These are phyloP conservation scores for Termitomyces sp. DNA, from an alignment of 768 basidiomycete species.

Conservation along the genomic window DNA sequence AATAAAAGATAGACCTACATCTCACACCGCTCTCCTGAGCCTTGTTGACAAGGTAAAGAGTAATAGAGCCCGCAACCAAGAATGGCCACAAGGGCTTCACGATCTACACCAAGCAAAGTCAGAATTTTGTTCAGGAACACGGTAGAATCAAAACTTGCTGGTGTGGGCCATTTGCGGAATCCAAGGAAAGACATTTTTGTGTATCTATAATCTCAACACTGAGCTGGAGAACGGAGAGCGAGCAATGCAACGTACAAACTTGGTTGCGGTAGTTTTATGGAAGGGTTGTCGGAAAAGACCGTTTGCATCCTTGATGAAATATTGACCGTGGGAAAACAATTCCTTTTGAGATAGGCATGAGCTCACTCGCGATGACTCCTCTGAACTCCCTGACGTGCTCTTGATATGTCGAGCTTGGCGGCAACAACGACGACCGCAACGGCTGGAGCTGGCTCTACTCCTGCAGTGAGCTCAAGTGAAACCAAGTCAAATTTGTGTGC, in stretches of 20 bases:
- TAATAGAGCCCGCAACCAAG: conserved; percentile 57
- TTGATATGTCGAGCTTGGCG: conserved; percentile 18
- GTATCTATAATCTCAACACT: conserved; percentile 7
- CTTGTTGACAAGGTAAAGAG: conserved; percentile 60
- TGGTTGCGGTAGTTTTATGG: conserved; percentile 17
- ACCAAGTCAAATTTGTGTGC: neutral
- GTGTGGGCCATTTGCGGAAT: conserved; percentile 77
- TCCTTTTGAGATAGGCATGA: conserved; percentile 12
- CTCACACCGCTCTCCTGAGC: conserved; percentile 65
- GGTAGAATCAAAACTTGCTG: conserved; percentile 40
- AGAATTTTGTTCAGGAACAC: conserved; percentile 4
- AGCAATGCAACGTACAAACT: conserved; percentile 2
- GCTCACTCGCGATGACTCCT: neutral
- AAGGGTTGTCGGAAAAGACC: conserved; percentile 33
- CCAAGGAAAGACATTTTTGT: conserved; percentile 67
- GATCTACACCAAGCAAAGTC: conserved; percentile 36
- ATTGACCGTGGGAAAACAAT: conserved; percentile 26
- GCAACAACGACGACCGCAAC: conserved; percentile 21
- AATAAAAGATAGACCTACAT: conserved; percentile 44
- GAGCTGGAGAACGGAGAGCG: conserved; percentile 1
- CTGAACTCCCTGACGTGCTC: neutral
- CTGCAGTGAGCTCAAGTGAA: conserved; percentile 23
- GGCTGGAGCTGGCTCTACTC: conserved; percentile 19
- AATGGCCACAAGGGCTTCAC: conserved; percentile 77
- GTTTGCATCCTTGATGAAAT: conserved; percentile 23